Evolutionary conservation across 2,329 filamentous ascomycete genomes (phyloP), one percentile per base, ranked within the genome.

Genomic region (Talaromyces sp.): DNA sequence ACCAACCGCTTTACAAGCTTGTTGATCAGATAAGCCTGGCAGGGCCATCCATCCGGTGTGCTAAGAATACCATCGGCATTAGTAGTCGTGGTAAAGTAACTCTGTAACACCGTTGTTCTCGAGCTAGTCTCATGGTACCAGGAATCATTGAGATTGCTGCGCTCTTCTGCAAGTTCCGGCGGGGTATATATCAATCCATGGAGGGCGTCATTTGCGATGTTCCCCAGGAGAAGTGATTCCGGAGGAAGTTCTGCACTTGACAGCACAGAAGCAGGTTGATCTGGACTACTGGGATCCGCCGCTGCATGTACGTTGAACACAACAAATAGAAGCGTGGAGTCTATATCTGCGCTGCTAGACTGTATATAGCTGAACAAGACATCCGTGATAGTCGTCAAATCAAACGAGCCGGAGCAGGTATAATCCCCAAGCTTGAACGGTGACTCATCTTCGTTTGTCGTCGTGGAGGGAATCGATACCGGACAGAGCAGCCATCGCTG

Each of bases 1-100:
- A 90, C 70, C 2, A 89, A 69, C 37, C 87, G 79, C 68, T 82
- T 82, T n/a, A 80, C 79, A 56, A 81, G 76, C 1, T 79, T 77
- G 52, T 88, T 80, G 68, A 87, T 84, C 39, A 88, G 74, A 68
- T 82, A 87, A 22, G 82, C 80, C 68, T 86, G 83, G n/a, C 82
- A 84, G 0, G 88, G 88, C 88, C 88, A 90, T 11, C 88, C 88
- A 74, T 87, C 81, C 0, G 79, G 71, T 0, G 87, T 88, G 22
- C 79, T 79, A 41, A 76, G 75, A n/a, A 64, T 68, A 19, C 79
- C 77, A 3, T 74, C 69, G 11, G 69, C 57, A 47, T 77, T 69
- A 33, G 74, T 70, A 9, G 81, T 71, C 0, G 78, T 77, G 6
- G 76, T 76, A 65, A 85, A 87, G 69, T 88, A 90, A 27, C 82